Evolutionary conservation across 176 grass and related monocot species (phyloP).

Genomic region (Phoenix dactylifera): DNA sequence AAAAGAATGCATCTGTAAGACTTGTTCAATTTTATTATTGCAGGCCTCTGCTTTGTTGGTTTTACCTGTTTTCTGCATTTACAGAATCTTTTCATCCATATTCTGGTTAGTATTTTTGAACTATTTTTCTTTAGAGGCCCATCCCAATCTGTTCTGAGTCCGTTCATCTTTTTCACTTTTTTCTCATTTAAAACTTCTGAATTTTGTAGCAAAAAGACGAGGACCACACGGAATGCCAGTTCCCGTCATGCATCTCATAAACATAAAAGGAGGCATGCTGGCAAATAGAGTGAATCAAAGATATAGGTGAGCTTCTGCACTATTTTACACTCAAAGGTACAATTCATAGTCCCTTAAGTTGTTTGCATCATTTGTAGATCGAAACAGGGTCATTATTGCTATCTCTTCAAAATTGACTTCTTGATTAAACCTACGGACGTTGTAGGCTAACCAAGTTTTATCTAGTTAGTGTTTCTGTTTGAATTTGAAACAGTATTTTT

Average conservation of each 20-base stretch:
- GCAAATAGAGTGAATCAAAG: background rate
- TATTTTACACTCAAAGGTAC: too few species aligned
- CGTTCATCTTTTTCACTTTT: background rate
- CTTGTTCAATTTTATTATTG: background rate
- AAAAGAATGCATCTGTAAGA: background rate
- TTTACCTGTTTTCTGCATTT: conserved; percentile 12
- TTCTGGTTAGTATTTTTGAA: conserved; percentile 4
- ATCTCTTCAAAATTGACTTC: too few species aligned
- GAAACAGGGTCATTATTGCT: too few species aligned
- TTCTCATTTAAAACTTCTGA: background rate
- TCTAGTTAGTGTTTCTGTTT: too few species aligned
- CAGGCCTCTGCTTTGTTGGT: conserved; percentile 20
- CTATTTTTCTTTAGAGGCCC: conserved; percentile 1
- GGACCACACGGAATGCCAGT: background rate
- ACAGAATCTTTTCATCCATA: conserved; percentile 5
- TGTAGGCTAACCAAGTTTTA: too few species aligned
- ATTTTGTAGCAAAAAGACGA: conserved; percentile 13
- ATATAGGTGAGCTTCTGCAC: too few species aligned
- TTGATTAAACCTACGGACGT: too few species aligned
- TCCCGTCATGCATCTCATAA: conserved; percentile 2
- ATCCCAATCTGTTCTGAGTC: too few species aligned
- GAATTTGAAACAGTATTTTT: too few species aligned
- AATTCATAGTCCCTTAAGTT: too few species aligned
- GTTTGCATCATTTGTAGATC: too few species aligned
- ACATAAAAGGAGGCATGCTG: conserved; percentile 8